Conservation (phyloP, 148 eudicot species). For the Diospyros lotus region DNA sequence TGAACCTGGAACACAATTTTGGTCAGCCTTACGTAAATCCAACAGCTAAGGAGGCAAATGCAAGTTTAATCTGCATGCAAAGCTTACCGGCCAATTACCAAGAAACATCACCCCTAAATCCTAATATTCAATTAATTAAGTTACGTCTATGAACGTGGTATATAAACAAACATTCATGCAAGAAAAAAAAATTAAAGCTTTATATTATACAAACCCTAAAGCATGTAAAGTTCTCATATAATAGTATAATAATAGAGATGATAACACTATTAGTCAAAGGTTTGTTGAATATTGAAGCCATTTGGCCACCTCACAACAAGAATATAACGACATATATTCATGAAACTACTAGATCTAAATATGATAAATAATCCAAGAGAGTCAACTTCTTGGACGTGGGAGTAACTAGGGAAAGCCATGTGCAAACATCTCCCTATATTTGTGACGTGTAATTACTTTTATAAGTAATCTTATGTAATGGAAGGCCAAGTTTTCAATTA, state of each 20-base stretch:
- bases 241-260: background rate
- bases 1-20: background rate
- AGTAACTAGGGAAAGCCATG: conserved; percentile 5
- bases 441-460: conserved; percentile 15
- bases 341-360: conserved; percentile 11
- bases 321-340: conserved; percentile 15
- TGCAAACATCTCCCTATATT: conserved; percentile 3
- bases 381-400: conserved; percentile 18
- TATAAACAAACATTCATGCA: conserved; percentile 3
- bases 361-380: background rate
- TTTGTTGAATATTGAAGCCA: conserved; percentile 9
- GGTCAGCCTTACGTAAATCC: conserved; percentile 5
- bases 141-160: background rate
- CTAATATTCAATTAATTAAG: background rate
- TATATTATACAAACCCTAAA: background rate
- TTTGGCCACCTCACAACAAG: conserved; percentile 23
- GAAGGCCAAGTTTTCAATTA: background rate
- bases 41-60: background rate
- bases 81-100: too few relatives aligned
- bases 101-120: too few relatives aligned
- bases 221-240: background rate
- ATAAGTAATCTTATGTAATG: conserved; percentile 3
- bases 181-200: too few relatives aligned
- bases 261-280: conserved; percentile 15
- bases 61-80: too few relatives aligned